Evolutionary conservation across 495 filamentous ascomycete genomes (phyloP), one percentile per base, ranked within the genome.

Genomic region (Penicillium lividum): DNA sequence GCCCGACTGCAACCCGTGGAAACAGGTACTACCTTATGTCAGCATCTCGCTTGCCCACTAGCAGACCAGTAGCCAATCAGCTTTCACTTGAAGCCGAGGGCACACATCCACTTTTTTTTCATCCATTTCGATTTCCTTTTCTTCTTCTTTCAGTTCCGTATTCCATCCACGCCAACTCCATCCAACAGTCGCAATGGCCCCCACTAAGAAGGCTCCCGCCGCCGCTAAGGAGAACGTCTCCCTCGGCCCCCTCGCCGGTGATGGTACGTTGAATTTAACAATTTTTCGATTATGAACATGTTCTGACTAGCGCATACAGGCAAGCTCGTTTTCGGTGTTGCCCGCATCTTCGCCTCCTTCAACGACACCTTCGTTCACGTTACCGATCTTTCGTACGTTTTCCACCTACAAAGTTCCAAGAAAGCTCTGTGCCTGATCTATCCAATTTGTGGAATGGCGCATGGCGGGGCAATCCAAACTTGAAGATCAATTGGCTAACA

Each of bases 291-390:
- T 45, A 25, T 54, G 51, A 53, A 0, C 22, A 38, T 36, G 16
- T 8, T 55, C 22, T 43, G 31, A 30, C 40, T 33, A 54, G 40
- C 56, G 46, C 60, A 60, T 59, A 57, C 66, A 91, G 92, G 93
- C 77, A 93, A 96, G 80, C 90, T 96, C 76, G 93, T 98, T 80
- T 98, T 98, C 79, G 94, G 95, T 71, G 92, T 97, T 81, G 94
- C 93, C 71, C 89, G 94, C 70, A 99, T 99, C 83, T 99, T 98
- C 82, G 94, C 94, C 67, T 94, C 89, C 61, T 97, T 98, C 89
- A 98, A 96, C 78, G 92, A 96, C 72, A 96, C 91, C 79, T 95
- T 94, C 88, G 92, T 97, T 77, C 94, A 98, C 82, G 91, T 98
- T 72, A 98, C 94, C 83, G 95, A 98, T 93, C 91, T 98, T 75